Percentiles rank a stretch among this genome's conserved stretches.
phyloP scores from a whole-genome alignment of 176 grass and related monocot genomes.

The Oryza australiensis region DNA sequence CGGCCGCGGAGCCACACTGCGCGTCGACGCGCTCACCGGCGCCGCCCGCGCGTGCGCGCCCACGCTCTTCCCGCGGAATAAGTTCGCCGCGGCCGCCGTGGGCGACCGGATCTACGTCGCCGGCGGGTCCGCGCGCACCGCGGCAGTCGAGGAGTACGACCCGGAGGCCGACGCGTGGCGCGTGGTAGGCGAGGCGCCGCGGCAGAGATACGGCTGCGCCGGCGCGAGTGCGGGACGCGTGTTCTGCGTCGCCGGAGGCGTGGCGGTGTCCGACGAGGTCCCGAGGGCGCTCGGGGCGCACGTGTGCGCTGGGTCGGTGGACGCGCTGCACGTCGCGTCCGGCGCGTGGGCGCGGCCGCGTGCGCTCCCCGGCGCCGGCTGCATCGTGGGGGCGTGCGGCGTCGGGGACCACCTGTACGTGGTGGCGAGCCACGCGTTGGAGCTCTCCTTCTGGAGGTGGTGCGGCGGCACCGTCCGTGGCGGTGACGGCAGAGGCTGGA shows the following conservation, averaged over 20 bases:
- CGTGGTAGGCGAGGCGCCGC: conserved; percentile 59
- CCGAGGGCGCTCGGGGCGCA: conserved; percentile 48
- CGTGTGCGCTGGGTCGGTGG: conserved; percentile 71
- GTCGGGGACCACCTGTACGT: conserved; percentile 68
- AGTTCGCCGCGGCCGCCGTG: conserved; percentile 62
- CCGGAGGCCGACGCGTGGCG: conserved; percentile 62
- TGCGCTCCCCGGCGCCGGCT: conserved; percentile 66
- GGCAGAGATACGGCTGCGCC: conserved; percentile 71
- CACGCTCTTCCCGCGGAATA: conserved; percentile 64
- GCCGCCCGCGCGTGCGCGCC: conserved; percentile 49
- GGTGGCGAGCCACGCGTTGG: conserved; percentile 76
- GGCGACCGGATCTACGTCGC: conserved; percentile 70
- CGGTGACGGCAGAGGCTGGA: not conserved
- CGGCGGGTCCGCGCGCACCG: conserved; percentile 62
- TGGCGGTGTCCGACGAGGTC: conserved; percentile 41
- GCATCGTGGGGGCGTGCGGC: conserved; percentile 76
- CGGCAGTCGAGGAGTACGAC: conserved; percentile 89
- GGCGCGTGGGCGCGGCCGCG: conserved; percentile 58
- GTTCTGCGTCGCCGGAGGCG: conserved; percentile 78
- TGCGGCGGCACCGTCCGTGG: conserved; percentile 27
- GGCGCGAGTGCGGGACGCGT: conserved; percentile 58
- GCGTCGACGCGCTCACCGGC: conserved; percentile 67
- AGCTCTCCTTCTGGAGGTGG: conserved; percentile 85
- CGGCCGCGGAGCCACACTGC: conserved; percentile 53
- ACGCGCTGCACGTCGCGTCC: conserved; percentile 66